Evolutionary conservation across 306 rosid genomes (phyloP), one percentile per base, ranked within the genome.

Genomic region (Datisca glomerata): DNA sequence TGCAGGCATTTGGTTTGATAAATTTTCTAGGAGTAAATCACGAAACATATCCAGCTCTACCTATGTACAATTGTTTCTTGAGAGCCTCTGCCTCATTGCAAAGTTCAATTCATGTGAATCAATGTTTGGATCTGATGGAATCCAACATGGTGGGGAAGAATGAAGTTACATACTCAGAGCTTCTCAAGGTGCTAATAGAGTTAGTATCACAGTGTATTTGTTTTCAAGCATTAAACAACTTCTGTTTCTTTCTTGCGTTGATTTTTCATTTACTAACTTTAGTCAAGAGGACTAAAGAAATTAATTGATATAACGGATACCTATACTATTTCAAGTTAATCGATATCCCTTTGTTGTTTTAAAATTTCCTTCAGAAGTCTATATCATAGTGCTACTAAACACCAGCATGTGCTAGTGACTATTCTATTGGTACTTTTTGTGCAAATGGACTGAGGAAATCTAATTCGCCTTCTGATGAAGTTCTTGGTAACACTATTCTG

Each of bases 61-160:
- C 72, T 19, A 27, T 73, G 34, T 80, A 56, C 72, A 86, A 86
- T 52, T 48, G 37, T 54, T 62, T 79, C 64, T 63, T 86, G 43
- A 44, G 75, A 22, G 74, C 72, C 56, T 82, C 80, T 58, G 41
- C 65, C 14, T 27, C 64, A 60, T 41, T 52, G 62, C 55, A 40
- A 51, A 76, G 51, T 67, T 24, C 48, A 35, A 25, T 32, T 57
- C 73, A 73, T 69, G 81, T 77, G 44, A 47, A 69, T 36, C 74
- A 60, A 59, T 86, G 96, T 69, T 71, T 86, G 66, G 81, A 79
- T 51, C 57, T 76, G 55, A 86, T 82, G 96, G 96, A 76, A 51
- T 60, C 45, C 27, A 59, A 39, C 52, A 66, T 71, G 74, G 73
- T 71, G 29, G 94, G 93, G 58, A 79, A 64, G 74, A 71, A 72